Evolutionary conservation across 1,284 basidiomycete genomes (phyloP).

Genomic region (Boletus semigastroideus): DNA sequence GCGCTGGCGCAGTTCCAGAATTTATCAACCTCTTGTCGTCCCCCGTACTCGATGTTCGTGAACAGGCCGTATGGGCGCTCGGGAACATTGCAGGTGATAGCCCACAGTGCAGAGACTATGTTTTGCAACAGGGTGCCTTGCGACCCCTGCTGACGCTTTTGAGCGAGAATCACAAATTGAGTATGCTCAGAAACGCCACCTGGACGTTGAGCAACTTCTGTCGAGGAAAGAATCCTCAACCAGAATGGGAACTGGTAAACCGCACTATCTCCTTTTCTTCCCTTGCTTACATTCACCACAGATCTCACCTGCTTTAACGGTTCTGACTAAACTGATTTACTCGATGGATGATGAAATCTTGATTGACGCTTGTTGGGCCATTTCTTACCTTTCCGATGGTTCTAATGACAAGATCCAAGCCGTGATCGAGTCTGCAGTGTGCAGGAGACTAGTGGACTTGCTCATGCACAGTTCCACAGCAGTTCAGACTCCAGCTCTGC

Average conservation of each 20-base stretch:
- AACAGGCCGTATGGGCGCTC: conserved; percentile 96
- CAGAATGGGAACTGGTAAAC: conserved; percentile 87
- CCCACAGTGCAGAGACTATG: conserved; percentile 91
- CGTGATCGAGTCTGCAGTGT: conserved; percentile 98
- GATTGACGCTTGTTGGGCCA: conserved; percentile 99
- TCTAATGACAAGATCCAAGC: conserved; percentile 99
- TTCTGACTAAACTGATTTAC: conserved; percentile 98
- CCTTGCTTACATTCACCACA: conserved; percentile 35
- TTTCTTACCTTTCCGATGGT: conserved; percentile 98
- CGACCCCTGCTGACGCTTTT: conserved; percentile 70
- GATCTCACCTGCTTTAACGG: conserved; percentile 96
- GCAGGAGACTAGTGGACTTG: conserved; percentile 94
- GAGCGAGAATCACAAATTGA: conserved; percentile 90
- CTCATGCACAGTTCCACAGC: conserved; percentile 97
- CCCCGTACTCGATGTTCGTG: conserved; percentile 86
- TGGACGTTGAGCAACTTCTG: conserved; percentile 99
- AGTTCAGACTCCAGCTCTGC: conserved; percentile 97
- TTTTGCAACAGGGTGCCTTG: conserved; percentile 75
- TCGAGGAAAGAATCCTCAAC: conserved; percentile 93
- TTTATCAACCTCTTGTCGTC: conserved; percentile 94
- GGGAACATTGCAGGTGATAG: conserved; percentile 97
- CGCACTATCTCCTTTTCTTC: conserved; percentile 5
- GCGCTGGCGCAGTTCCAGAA: conserved; percentile 92
- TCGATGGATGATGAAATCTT: conserved; percentile 98
- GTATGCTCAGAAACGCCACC: conserved; percentile 96